Conservation (phyloP, 2,329 filamentous ascomycete genomes). For the Herpomyces periplanetae region DNA sequence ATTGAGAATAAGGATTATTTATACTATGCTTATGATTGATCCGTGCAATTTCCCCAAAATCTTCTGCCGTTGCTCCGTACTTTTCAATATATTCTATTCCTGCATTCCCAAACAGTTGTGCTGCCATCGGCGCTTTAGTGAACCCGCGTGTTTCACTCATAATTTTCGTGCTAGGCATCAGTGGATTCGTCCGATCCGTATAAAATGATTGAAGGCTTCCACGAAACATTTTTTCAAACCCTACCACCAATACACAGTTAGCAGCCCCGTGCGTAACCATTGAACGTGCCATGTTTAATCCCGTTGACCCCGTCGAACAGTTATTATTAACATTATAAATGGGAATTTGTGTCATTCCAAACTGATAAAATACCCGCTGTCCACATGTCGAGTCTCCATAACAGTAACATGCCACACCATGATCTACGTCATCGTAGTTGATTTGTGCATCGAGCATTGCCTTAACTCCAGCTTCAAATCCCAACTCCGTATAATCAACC, state of each 20-base stretch:
- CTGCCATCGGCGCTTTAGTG: constrained; percentile 43
- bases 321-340: constrained; percentile 98
- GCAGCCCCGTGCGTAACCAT: constrained; percentile 40
- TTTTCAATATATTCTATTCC: constrained; percentile 82
- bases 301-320: constrained; percentile 78
- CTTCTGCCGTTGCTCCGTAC: constrained; percentile 42
- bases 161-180: constrained; percentile 27
- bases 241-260: constrained; percentile 60
- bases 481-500: constrained; percentile 73
- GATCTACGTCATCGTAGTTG: constrained; percentile 82
- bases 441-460: constrained; percentile 53
- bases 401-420: constrained; percentile 87
- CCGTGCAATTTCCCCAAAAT: constrained; percentile 78
- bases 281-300: constrained; percentile 41
- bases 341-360: constrained; percentile 81
- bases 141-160: constrained; percentile 46
- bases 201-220: constrained; percentile 53
- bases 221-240: constrained; percentile 92
- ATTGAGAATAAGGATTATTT: constrained; percentile 89
- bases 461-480: constrained; percentile 66
- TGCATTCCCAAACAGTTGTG: constrained; percentile 83
- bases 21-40: constrained; percentile 72
- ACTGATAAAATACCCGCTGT: constrained; percentile 92
- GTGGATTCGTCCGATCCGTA: constrained; percentile 47
- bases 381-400: constrained; percentile 83